A percentile compares a stretch with the other conserved stretches of the same genome.
Evolutionary conservation across 768 basidiomycete species (phyloP).

Genomic region (Termitomyces sp.): DNA sequence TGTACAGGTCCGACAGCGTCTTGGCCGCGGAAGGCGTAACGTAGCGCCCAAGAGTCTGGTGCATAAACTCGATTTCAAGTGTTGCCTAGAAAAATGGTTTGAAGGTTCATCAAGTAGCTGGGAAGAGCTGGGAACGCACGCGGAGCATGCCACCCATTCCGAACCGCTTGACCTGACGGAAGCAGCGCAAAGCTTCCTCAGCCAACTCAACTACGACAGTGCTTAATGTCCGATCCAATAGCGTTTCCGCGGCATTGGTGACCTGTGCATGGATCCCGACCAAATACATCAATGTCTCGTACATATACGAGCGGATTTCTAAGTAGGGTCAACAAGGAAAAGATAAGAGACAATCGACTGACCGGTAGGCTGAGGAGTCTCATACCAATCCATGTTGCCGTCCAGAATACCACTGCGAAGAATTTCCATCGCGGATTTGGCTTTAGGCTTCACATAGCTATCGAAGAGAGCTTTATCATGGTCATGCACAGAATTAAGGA

Average conservation of each 20-base stretch:
- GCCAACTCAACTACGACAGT: slow-evolving; percentile 80
- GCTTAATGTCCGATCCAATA: slow-evolving; percentile 79
- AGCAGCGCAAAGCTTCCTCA: slow-evolving; percentile 75
- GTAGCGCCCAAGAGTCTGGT: slow-evolving; percentile 89
- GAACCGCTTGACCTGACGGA: slow-evolving; percentile 85
- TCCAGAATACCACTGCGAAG: slow-evolving; percentile 78
- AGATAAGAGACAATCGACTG: slow-evolving; percentile 21
- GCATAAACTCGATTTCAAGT: slow-evolving; percentile 98
- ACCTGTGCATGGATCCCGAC: slow-evolving; percentile 93
- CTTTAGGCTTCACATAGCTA: slow-evolving; percentile 79
- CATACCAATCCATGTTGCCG: slow-evolving; percentile 86
- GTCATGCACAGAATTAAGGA: slow-evolving; percentile 73
- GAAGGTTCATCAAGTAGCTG: neutral
- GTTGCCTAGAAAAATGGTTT: slow-evolving; percentile 62
- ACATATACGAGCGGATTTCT: slow-evolving; percentile 95
- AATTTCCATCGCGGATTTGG: slow-evolving; percentile 57
- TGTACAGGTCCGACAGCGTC: slow-evolving; percentile 88
- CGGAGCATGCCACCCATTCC: slow-evolving; percentile 99
- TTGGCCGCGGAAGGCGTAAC: slow-evolving; percentile 76
- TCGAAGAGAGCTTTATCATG: slow-evolving; percentile 89
- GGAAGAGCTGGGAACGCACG: slow-evolving; percentile 39
- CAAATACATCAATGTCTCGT: slow-evolving; percentile 78
- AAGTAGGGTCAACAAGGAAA: neutral
- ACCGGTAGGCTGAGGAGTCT: slow-evolving; percentile 88
- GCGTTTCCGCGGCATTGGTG: slow-evolving; percentile 67